A percentile compares a stretch with the other conserved stretches of the same genome.
phyloP scores from a whole-genome alignment of 148 eudicot species.

The Rhododendron simsii region DNA sequence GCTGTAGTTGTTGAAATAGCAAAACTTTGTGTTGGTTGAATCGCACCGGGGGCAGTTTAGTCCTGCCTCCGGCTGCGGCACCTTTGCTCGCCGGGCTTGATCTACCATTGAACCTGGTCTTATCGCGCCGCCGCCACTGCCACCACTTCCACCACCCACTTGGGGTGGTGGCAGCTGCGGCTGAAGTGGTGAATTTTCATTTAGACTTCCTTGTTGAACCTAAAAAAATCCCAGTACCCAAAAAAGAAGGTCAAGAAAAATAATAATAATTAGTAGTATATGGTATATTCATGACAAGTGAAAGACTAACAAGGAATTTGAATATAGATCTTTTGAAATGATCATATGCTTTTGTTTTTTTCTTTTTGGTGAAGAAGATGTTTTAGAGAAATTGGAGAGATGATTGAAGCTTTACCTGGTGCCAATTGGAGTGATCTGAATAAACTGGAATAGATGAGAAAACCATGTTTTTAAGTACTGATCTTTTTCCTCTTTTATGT shows the following conservation, averaged over 20 bases:
- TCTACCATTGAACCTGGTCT: conserved; percentile 68
- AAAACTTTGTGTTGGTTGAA: conserved; percentile 66
- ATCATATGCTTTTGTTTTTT: conserved; percentile 10
- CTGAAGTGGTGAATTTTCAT: conserved; percentile 26
- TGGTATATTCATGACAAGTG: conserved; percentile 43
- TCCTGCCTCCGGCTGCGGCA: conserved; percentile 59
- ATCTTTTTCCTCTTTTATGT: conserved; percentile 34
- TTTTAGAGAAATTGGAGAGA: conserved; percentile 2
- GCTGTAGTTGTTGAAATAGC: conserved; percentile 74
- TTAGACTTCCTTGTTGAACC: conserved; percentile 26
- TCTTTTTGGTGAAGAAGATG: conserved; percentile 18
- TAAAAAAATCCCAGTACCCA: conserved; percentile 13
- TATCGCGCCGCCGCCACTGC: conserved; percentile 23
- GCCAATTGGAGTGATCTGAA: conserved; percentile 76
- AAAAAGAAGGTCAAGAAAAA: not conserved
- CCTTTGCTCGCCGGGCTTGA: conserved; percentile 49
- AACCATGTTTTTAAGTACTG: conserved; percentile 37
- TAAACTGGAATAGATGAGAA: conserved; percentile 65
- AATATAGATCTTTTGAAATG: conserved; percentile 24
- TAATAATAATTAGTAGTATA: not conserved
- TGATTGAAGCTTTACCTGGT: conserved; percentile 25
- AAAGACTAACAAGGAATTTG: conserved; percentile 24
- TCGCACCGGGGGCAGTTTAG: conserved; percentile 70
- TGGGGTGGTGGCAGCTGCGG: conserved; percentile 17
- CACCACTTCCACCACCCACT: conserved; percentile 22